Base-by-base conservation (phyloP, 2,329 filamentous ascomycete genomes). In the Aspergillus intermedius region DNA sequence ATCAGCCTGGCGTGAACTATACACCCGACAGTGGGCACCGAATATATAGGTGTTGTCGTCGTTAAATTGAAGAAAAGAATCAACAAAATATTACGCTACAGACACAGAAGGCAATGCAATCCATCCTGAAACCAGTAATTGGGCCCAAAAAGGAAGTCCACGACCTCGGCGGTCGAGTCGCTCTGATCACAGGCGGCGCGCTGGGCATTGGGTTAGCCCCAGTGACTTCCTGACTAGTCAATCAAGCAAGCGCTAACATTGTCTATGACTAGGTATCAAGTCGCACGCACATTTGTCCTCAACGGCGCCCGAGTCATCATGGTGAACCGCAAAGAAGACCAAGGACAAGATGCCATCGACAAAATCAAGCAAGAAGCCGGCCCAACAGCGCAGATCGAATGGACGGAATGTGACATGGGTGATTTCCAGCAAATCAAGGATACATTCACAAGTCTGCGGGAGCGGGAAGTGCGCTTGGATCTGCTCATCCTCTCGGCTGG, bases 401-500 rank as follows among this genome's bases (percentile, higher is more conserved):
- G 72, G 70, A 55, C 64, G 40, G 59, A 61, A 17, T 76, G 72
- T 46, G 72, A 75, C 50, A 47, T 75, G 50, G 71, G 68, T 5
- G 65, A 65, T 44, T 59, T 74, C 3, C 58, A 58, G 4, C 52
- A 73, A 42, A 61, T 71, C 3, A 65, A 66, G 43, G 57, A 64
- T 10, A 69, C 73, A 2, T 75, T 74, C 47, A 60, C 58, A 1
- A 52, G 54, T 1, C 53, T 74, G 2, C 56, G 66, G 1, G 58
- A 71, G 2, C 58, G 54, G 0, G 64, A 73, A 9, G 58, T 67
- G 1, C 58, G 72, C 1, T 56, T 76, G 8, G 72, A 75, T 49
- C 63, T 73, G 42, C 58, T 74, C n/a, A 67, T 74, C 0, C 56
- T 74, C 1, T 70, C 65, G 0, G 71, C 73, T 0, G 73, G 73